These are phyloP conservation scores for Podospora appendiculata DNA, from an alignment of 495 filamentous ascomycete species.

Conservation along the genomic window DNA sequence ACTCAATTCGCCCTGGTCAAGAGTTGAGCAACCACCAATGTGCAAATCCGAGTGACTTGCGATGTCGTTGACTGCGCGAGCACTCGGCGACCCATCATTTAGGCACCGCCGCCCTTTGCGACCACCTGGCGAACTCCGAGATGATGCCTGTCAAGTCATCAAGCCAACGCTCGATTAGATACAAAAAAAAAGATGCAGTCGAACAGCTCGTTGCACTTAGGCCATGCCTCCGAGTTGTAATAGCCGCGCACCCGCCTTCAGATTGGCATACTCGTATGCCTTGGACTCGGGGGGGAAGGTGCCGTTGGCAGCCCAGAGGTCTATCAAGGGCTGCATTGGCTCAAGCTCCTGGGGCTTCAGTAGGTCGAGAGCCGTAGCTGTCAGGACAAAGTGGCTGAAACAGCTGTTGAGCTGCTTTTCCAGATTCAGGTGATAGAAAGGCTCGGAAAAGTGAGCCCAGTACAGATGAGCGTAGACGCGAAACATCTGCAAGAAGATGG, in stretches of 20 bases:
- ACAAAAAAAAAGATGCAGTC: background rate
- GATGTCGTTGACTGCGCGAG: no score
- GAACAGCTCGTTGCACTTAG: conserved; percentile 2
- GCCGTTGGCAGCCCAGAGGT: conserved; percentile 79
- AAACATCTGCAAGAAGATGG: conserved; percentile 95
- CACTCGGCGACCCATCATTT: no score
- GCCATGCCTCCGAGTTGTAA: conserved; percentile 35
- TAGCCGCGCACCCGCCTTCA: conserved; percentile 35
- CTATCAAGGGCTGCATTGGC: conserved; percentile 88
- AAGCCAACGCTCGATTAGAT: background rate
- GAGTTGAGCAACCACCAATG: no score
- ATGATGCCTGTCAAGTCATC: background rate
- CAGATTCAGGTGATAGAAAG: conserved; percentile 75
- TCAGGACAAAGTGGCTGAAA: conserved; percentile 88
- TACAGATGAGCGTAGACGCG: conserved; percentile 90
- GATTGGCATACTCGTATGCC: conserved; percentile 48
- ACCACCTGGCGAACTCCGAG: background rate
- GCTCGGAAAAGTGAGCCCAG: conserved; percentile 74
- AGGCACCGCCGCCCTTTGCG: no score
- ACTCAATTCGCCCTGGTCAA: no score
- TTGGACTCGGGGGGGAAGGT: conserved; percentile 67
- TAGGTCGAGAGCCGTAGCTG: conserved; percentile 76
- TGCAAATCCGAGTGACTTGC: no score
- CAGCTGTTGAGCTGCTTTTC: conserved; percentile 89
- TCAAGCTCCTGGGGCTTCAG: conserved; percentile 78